A percentile compares a stretch with the other conserved stretches of the same genome.
Conservation (phyloP, 2,329 filamentous ascomycete species). For the Calonectria naviculata region DNA sequence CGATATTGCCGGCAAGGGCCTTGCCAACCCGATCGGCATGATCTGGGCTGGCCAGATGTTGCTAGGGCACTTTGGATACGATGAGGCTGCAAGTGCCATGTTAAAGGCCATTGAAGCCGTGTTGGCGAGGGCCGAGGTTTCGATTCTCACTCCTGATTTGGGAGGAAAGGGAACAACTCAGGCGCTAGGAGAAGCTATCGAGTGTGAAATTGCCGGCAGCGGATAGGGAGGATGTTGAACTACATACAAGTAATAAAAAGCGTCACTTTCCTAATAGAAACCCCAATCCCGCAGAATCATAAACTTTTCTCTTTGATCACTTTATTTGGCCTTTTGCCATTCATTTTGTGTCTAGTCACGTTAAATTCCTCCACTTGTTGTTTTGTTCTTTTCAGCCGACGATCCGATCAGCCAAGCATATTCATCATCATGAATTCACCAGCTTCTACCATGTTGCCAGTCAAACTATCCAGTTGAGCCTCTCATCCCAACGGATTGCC, state of each 20-base stretch:
- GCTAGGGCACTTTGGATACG: slow-evolving; percentile 40
- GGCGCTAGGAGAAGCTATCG: slow-evolving; percentile 33
- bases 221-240: neutral
- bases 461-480: neutral
- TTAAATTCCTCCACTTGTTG: too few relatives aligned
- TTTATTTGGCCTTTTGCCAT: neutral
- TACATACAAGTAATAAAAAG: neutral
- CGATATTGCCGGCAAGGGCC: slow-evolving; percentile 78
- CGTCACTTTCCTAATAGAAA: too few relatives aligned
- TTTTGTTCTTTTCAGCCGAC: too few relatives aligned
- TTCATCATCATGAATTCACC: too few relatives aligned
- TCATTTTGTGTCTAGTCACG: too few relatives aligned
- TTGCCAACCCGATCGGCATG: slow-evolving; percentile 79
- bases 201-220: slow-evolving; percentile 1
- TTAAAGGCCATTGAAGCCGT: slow-evolving; percentile 73
- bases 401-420: too few relatives aligned
- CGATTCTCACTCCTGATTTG: slow-evolving; percentile 45
- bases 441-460: neutral
- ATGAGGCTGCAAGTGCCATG: slow-evolving; percentile 59
- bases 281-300: too few relatives aligned
- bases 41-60: slow-evolving; percentile 79
- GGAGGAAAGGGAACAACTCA: slow-evolving; percentile 42
- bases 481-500: neutral
- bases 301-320: neutral
- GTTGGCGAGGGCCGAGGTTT: slow-evolving; percentile 56